Percentiles rank a stretch among this genome's conserved stretches.
phyloP scores from a whole-genome alignment of 192 early-diverging fungal species.

The Coemansia guatemalensis region DNA sequence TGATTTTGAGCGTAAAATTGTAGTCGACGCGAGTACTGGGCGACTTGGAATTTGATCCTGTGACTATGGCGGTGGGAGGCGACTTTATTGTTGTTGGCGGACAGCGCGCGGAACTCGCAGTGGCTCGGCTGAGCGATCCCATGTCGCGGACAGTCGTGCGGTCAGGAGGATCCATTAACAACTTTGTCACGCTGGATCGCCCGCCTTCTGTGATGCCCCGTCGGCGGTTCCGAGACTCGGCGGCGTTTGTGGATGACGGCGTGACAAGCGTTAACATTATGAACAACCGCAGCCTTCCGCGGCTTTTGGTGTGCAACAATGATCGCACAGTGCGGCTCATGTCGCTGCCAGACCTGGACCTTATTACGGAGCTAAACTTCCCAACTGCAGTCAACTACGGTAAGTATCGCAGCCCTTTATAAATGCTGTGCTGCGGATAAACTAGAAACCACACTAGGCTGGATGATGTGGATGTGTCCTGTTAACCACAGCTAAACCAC shows the following conservation, averaged over 20 bases:
- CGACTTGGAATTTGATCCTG: conserved; percentile 76
- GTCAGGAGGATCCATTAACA: conserved; percentile 48
- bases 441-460: not conserved
- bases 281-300: conserved; percentile 52
- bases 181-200: conserved; percentile 49
- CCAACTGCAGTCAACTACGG: conserved; percentile 89
- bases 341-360: conserved; percentile 74
- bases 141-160: conserved; percentile 19
- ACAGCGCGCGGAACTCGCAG: conserved; percentile 78
- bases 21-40: conserved; percentile 62
- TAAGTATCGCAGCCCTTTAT: conserved; percentile 28
- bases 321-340: conserved; percentile 92
- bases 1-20: conserved; percentile 6
- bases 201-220: conserved; percentile 16
- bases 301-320: conserved; percentile 90
- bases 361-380: conserved; percentile 73
- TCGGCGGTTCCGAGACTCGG: conserved; percentile 46
- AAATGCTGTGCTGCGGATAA: not conserved
- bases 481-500: not conserved
- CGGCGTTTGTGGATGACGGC: conserved; percentile 60
- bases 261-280: conserved; percentile 83
- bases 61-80: conserved; percentile 70
- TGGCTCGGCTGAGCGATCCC: conserved; percentile 58
- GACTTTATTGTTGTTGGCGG: conserved; percentile 91
- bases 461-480: too few species aligned